Evolutionary conservation across 2,329 filamentous ascomycete species (phyloP).

Genomic region (Neoascochyta sp.): DNA sequence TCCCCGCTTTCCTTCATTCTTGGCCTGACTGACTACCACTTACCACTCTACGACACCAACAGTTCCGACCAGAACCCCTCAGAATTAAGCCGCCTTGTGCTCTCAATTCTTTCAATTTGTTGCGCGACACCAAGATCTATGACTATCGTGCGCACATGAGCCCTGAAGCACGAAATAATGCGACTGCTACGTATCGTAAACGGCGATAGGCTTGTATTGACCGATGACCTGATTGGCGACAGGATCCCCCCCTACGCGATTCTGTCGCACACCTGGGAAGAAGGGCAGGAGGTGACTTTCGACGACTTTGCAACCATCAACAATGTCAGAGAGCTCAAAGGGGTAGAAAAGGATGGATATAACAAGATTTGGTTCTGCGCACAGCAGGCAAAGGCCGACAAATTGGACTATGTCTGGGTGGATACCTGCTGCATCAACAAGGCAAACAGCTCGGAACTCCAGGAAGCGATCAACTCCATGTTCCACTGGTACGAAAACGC

Average conservation of each 20-base stretch:
- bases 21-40: too few species aligned
- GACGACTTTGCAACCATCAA: conserved; percentile 1
- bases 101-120: too few species aligned
- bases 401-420: conserved; percentile 11
- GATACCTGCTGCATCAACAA: conserved; percentile 21
- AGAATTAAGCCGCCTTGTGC: too few species aligned
- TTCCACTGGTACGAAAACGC: conserved; percentile 16
- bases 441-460: conserved; percentile 5
- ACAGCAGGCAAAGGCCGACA: conserved; percentile 8
- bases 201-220: conserved; percentile 1
- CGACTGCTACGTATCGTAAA: not conserved
- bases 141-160: too few species aligned
- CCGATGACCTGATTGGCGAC: not conserved
- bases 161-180: not conserved
- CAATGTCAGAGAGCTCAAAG: conserved; percentile 1
- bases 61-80: too few species aligned
- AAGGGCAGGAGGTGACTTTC: conserved; percentile 2
- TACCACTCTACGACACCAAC: too few species aligned
- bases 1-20: too few species aligned
- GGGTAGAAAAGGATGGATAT: conserved; percentile 7
- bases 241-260: conserved; percentile 3
- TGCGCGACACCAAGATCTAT: too few species aligned
- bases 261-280: conserved; percentile 3
- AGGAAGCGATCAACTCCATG: conserved; percentile 17
- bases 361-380: conserved; percentile 14